phyloP scores from a whole-genome alignment of 2,329 filamentous ascomycete species.

The Seiridium cupressi region DNA sequence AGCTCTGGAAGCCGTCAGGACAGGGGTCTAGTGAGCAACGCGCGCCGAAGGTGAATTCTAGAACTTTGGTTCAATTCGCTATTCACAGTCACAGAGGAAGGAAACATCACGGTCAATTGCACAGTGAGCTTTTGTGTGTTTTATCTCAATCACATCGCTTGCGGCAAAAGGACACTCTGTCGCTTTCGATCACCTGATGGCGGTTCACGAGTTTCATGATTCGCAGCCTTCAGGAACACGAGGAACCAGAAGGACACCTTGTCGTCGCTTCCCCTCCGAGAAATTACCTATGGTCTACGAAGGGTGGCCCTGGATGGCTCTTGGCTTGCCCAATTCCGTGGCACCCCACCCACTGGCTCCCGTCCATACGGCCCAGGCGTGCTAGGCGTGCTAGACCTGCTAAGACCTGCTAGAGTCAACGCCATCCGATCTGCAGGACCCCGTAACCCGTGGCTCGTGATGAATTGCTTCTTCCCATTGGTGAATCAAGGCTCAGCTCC shows the following conservation, averaged over 20 bases:
- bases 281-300: background rate
- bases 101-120: too few species aligned
- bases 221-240: background rate
- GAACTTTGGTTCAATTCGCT: too few species aligned
- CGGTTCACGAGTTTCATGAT: background rate
- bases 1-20: background rate
- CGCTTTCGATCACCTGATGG: background rate
- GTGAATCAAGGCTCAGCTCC: background rate
- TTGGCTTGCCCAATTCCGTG: background rate
- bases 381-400: too few species aligned
- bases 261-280: conserved; percentile 1
- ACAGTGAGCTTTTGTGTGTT: background rate
- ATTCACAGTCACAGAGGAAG: too few species aligned
- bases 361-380: background rate
- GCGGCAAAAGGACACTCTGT: background rate
- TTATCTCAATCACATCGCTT: background rate
- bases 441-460: background rate
- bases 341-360: too few species aligned
- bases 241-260: background rate
- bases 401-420: background rate
- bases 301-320: background rate
- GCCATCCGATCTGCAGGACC: background rate
- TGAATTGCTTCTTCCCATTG: conserved; percentile 1
- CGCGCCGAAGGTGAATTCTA: too few species aligned
- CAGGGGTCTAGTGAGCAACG: background rate